A percentile compares a stretch with the other conserved stretches of the same genome.
Evolutionary conservation across 2,329 filamentous ascomycete genomes (phyloP).

Genomic region (Sarocladium oryzae): DNA sequence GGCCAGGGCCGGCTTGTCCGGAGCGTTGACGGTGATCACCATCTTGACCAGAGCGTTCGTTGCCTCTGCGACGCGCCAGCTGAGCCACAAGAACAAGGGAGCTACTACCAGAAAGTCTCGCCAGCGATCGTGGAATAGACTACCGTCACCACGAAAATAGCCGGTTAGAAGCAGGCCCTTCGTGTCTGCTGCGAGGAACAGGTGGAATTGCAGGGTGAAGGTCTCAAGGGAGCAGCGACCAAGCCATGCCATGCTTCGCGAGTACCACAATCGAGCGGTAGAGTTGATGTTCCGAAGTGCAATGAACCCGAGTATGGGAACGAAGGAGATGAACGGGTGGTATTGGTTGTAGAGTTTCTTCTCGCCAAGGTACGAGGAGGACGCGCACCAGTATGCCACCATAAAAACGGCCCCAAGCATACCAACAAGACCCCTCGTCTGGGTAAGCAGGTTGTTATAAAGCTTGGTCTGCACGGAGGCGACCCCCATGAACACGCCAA

Average conservation of each 20-base stretch:
- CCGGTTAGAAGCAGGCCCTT: slow-evolving; percentile 38
- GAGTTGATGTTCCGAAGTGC: slow-evolving; percentile 40
- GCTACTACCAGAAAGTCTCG: slow-evolving; percentile 19
- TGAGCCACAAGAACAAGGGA: slow-evolving; percentile 23
- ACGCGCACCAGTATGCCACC: slow-evolving; percentile 21
- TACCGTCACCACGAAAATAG: slow-evolving; percentile 17
- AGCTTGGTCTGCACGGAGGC: slow-evolving; percentile 15
- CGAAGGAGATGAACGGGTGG: slow-evolving; percentile 46
- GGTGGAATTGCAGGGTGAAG: slow-evolving; percentile 54
- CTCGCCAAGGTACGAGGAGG: slow-evolving; percentile 16
- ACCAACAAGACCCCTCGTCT: neutral
- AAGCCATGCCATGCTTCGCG: slow-evolving; percentile 42
- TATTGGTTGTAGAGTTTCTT: slow-evolving; percentile 37
- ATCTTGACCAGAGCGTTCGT: slow-evolving; percentile 20
- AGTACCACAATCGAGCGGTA: slow-evolving; percentile 16
- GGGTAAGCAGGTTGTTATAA: slow-evolving; percentile 18
- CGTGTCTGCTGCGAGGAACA: slow-evolving; percentile 54
- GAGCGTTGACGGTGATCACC: slow-evolving; percentile 11
- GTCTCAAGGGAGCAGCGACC: slow-evolving; percentile 53
- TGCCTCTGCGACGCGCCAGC: slow-evolving; percentile 19
- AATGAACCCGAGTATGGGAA: slow-evolving; percentile 47
- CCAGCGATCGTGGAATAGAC: slow-evolving; percentile 20
- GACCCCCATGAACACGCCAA: slow-evolving; percentile 42
- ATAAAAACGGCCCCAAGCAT: slow-evolving; percentile 20
- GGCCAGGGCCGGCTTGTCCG: slow-evolving; percentile 7